Percentiles rank a stretch among this genome's conserved stretches.
These are phyloP conservation scores for Colletotrichum limetticola DNA, from an alignment of 2,329 filamentous ascomycete genomes.

Conservation along the genomic window DNA sequence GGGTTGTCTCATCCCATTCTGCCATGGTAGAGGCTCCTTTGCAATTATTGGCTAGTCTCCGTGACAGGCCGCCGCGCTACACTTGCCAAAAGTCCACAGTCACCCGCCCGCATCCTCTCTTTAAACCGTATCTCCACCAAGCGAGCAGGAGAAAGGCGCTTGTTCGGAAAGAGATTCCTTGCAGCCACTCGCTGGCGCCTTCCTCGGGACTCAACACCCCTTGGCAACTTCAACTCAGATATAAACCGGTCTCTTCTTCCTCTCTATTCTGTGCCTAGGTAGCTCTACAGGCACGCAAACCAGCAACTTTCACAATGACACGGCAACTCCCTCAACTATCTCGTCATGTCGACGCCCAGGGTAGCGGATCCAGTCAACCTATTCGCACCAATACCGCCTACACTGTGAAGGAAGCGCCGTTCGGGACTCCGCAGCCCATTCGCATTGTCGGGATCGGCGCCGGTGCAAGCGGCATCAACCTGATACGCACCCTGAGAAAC, in stretches of 20 bases:
- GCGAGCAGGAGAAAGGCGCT: background rate
- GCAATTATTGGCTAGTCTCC: constrained; percentile 21
- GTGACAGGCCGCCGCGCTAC: background rate
- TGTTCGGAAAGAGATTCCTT: constrained; percentile 2
- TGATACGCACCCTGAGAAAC: constrained; percentile 54
- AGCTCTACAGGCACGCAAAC: background rate
- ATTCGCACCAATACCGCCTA: constrained; percentile 17
- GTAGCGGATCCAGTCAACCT: constrained; percentile 23
- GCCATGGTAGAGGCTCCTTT: background rate
- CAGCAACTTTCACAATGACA: constrained; percentile 25
- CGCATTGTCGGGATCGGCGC: constrained; percentile 36
- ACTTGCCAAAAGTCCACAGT: constrained; percentile 6
- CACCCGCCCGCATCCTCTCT: background rate
- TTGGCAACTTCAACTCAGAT: constrained; percentile 2
- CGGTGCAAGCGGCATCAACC: constrained; percentile 36
- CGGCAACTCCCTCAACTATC: constrained; percentile 34
- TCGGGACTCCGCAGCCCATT: constrained; percentile 27
- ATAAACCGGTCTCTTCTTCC: constrained; percentile 23
- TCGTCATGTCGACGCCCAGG: constrained; percentile 32
- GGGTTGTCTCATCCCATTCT: constrained; percentile 11
- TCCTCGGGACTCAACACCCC: background rate
- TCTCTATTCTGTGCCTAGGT: background rate
- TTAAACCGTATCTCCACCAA: constrained; percentile 21
- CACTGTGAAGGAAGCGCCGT: constrained; percentile 28
- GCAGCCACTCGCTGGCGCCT: constrained; percentile 6